Evolutionary conservation across 2,329 filamentous ascomycete genomes (phyloP).

Genomic region (Fusarium liriodendri): DNA sequence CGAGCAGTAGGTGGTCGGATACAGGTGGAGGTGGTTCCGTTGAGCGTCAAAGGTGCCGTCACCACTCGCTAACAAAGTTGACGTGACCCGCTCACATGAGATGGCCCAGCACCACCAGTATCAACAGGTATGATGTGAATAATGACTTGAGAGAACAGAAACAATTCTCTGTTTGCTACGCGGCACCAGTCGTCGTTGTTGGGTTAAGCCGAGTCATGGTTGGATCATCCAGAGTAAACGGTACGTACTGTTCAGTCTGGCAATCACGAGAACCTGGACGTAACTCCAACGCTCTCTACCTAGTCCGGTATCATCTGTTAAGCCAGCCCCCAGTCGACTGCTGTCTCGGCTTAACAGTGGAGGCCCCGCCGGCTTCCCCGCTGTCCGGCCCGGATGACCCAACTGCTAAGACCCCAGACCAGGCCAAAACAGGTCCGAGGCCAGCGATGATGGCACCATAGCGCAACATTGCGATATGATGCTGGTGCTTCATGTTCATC

Average conservation of each 20-base stretch:
- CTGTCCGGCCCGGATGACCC: conserved; percentile 23
- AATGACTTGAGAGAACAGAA: not conserved
- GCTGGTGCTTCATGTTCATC: not conserved
- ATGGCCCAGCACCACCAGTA: conserved; percentile 3
- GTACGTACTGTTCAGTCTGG: conserved; percentile 27
- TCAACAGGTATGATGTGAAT: not conserved
- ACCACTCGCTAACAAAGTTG: conserved; percentile 31
- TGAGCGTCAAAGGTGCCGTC: conserved; percentile 36
- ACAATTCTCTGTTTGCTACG: conserved; percentile 1
- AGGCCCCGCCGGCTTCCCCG: conserved; percentile 32
- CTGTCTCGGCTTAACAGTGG: conserved; percentile 34
- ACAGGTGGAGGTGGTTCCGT: conserved; percentile 41
- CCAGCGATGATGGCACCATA: conserved; percentile 22
- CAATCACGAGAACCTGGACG: conserved; percentile 34
- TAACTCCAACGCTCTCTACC: conserved; percentile 14
- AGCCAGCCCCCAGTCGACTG: conserved; percentile 7
- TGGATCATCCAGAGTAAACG: conserved; percentile 16
- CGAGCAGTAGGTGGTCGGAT: conserved; percentile 28
- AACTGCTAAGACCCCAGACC: conserved; percentile 20
- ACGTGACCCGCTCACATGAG: conserved; percentile 22
- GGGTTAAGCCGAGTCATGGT: conserved; percentile 27
- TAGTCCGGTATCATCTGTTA: conserved; percentile 29
- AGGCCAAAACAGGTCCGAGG: conserved; percentile 22
- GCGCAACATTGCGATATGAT: not conserved
- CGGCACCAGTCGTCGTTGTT: not conserved